Conservation (phyloP, 495 filamentous ascomycete genomes). For the Neurospora sp. region DNA sequence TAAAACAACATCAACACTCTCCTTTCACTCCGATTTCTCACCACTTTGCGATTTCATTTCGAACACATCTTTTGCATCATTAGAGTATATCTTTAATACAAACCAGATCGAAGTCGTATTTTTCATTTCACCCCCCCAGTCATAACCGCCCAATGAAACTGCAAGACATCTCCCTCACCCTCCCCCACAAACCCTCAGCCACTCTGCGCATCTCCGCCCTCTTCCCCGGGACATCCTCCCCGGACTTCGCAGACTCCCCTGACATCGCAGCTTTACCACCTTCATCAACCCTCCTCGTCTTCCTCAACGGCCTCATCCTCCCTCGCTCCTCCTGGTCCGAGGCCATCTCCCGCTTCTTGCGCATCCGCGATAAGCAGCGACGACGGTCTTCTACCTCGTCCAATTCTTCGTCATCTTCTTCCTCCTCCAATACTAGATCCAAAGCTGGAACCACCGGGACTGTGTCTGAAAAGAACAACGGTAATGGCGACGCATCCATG, state of each 20-base stretch:
- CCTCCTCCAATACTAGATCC: background rate
- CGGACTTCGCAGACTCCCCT: background rate
- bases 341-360: conserved; percentile 33
- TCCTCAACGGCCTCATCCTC: conserved; percentile 50
- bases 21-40: background rate
- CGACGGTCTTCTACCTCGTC: background rate
- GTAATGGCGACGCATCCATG: background rate
- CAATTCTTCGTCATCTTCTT: background rate
- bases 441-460: background rate
- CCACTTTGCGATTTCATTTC: background rate
- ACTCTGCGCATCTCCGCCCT: conserved; percentile 9
- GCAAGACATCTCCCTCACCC: conserved; percentile 3
- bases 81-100: background rate
- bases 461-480: background rate
- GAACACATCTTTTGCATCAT: background rate
- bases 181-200: conserved; percentile 15
- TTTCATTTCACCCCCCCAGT: background rate
- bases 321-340: conserved; percentile 41
- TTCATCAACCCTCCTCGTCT: conserved; percentile 40
- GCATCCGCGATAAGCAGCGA: conserved; percentile 6
- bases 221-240: background rate
- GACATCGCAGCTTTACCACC: background rate
- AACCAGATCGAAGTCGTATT: background rate
- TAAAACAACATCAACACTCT: background rate
- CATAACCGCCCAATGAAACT: background rate